Evolutionary conservation across 2,329 filamentous ascomycete species (phyloP).

Genomic region (Sporothrix protearum): DNA sequence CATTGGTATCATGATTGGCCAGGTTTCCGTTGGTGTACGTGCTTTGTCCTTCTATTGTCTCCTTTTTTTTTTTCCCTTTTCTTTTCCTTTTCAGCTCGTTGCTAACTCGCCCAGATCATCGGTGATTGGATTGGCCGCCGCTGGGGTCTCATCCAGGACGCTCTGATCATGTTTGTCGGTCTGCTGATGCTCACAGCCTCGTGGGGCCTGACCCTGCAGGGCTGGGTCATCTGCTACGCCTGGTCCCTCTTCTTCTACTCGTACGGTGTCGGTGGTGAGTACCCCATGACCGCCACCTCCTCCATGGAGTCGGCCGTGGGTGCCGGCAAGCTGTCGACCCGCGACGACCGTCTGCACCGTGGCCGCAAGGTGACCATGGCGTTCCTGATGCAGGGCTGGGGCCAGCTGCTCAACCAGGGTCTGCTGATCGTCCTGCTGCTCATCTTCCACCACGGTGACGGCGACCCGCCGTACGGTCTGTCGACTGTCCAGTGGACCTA

Average conservation of each 20-base stretch:
- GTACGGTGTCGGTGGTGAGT: constrained; percentile 74
- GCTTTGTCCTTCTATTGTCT: no score
- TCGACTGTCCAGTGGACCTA: constrained; percentile 85
- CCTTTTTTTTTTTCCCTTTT: not conserved
- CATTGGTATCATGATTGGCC: constrained; percentile 89
- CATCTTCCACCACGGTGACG: constrained; percentile 79
- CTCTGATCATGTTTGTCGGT: constrained; percentile 88
- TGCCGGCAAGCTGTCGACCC: constrained; percentile 82
- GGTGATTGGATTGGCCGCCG: constrained; percentile 80
- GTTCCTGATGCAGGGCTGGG: constrained; percentile 98
- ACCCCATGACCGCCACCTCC: constrained; percentile 93
- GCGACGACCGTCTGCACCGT: constrained; percentile 89
- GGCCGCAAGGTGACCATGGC: constrained; percentile 93
- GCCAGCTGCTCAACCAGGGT: constrained; percentile 91
- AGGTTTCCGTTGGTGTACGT: constrained; percentile 77
- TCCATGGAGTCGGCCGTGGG: constrained; percentile 89
- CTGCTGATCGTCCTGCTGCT: constrained; percentile 81
- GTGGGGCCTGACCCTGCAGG: constrained; percentile 82
- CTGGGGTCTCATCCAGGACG: constrained; percentile 94
- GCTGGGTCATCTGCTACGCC: constrained; percentile 96
- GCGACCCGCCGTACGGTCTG: constrained; percentile 71
- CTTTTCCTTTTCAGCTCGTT: not conserved
- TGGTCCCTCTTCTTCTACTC: constrained; percentile 92
- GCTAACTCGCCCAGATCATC: constrained; percentile 42
- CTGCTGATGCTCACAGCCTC: constrained; percentile 86